phyloP scores from a whole-genome alignment of 2,329 filamentous ascomycete species.

The Emydomyces testavorans region DNA sequence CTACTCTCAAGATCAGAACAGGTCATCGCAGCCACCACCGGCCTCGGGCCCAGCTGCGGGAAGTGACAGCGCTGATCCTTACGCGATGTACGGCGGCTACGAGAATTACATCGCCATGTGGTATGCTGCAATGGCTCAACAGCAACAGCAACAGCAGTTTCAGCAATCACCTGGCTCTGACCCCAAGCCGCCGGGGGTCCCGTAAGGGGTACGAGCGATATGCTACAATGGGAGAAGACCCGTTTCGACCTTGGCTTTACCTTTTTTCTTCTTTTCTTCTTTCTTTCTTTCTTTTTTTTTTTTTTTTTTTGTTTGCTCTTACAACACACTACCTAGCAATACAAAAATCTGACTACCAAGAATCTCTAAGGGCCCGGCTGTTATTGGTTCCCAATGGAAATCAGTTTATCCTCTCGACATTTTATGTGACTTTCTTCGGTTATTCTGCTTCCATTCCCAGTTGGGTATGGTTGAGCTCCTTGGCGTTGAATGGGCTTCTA shows the following conservation, averaged over 20 bases:
- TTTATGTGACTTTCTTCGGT: neutral
- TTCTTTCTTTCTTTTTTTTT: neutral
- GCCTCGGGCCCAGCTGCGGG: constrained; percentile 22
- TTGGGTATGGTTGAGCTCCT: constrained; percentile 2
- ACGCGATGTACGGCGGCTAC: constrained; percentile 73
- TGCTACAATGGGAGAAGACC: too few species aligned
- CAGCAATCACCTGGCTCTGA: constrained; percentile 14
- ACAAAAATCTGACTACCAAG: neutral
- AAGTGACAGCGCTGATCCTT: constrained; percentile 51
- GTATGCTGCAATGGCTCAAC: constrained; percentile 58
- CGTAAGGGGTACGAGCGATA: constrained; percentile 8
- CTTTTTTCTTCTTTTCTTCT: too few species aligned
- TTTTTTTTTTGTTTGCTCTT: neutral
- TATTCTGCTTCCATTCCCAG: neutral
- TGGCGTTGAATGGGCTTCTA: neutral
- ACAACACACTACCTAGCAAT: neutral
- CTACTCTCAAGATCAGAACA: constrained; percentile 19
- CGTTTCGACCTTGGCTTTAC: too few species aligned
- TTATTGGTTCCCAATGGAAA: neutral
- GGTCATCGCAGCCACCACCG: constrained; percentile 29
- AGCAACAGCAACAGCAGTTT: constrained; percentile 33
- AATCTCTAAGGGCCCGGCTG: neutral
- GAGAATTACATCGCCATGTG: constrained; percentile 68
- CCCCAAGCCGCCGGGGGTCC: constrained; percentile 19
- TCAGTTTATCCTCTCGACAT: neutral